Conservation (phyloP, 2,329 filamentous ascomycete genomes). For the Chaetomium sp. region DNA sequence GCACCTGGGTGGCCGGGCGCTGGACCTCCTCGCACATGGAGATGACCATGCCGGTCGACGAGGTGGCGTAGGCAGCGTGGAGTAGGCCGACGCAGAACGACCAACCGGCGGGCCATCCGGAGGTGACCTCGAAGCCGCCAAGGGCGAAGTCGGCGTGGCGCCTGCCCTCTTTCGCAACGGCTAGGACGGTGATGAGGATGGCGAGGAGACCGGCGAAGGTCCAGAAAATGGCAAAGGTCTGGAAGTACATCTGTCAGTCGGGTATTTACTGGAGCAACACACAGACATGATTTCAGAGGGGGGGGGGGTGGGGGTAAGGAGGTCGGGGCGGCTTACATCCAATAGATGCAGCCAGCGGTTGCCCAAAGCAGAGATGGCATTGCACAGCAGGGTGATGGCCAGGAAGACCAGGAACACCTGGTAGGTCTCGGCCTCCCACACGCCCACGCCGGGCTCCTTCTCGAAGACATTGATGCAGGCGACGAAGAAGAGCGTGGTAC, state of each 20-base stretch:
- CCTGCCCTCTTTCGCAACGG: conserved; percentile 68
- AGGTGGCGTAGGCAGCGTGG: conserved; percentile 73
- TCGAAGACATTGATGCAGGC: conserved; percentile 60
- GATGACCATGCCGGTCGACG: conserved; percentile 78
- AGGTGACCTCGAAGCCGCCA: conserved; percentile 66
- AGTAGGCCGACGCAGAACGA: conserved; percentile 73
- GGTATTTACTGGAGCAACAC: background rate
- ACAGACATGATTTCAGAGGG: background rate
- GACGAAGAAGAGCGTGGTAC: conserved; percentile 67
- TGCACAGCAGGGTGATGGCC: conserved; percentile 64
- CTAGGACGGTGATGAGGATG: conserved; percentile 64
- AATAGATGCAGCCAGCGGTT: conserved; percentile 68
- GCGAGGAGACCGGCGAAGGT: conserved; percentile 71
- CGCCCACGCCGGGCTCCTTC: conserved; percentile 44
- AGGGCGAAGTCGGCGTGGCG: conserved; percentile 65
- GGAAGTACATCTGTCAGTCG: background rate
- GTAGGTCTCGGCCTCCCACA: conserved; percentile 57
- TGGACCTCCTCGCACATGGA: conserved; percentile 76
- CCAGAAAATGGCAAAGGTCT: conserved; percentile 75
- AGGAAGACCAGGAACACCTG: conserved; percentile 74
- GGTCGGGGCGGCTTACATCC: conserved; percentile 58
- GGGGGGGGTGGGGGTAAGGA: background rate
- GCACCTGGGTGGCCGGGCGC: conserved; percentile 66
- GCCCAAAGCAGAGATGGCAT: conserved; percentile 66
- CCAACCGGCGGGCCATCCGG: conserved; percentile 70